Evolutionary conservation across 371 early-diverging fungal genomes (phyloP).

Genomic region (Rhizomucor miehei): DNA sequence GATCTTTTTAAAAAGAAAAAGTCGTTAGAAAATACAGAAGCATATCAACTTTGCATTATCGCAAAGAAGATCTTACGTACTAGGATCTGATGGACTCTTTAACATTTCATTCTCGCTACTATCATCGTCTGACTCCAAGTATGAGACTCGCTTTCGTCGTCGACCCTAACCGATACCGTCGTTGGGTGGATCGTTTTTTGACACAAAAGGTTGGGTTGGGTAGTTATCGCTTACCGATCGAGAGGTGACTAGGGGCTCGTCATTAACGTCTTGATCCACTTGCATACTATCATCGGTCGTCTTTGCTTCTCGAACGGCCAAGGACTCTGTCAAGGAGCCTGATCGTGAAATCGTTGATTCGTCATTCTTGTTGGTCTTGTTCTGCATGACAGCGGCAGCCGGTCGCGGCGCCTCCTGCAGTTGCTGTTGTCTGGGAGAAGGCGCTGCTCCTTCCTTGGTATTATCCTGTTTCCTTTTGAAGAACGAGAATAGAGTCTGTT

Average conservation of each 20-base stretch:
- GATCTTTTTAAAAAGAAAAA: too few relatives aligned
- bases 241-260: conserved; percentile 5
- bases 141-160: too few relatives aligned
- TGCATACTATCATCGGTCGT: conserved; percentile 25
- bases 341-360: neutral
- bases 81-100: neutral
- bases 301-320: conserved; percentile 8
- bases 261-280: conserved; percentile 38
- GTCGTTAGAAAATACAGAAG: too few relatives aligned
- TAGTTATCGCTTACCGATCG: too few relatives aligned
- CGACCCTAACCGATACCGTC: too few relatives aligned
- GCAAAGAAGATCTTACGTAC: too few relatives aligned
- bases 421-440: conserved; percentile 7
- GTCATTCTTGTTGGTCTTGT: neutral
- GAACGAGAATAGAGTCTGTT: conserved; percentile 39
- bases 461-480: conserved; percentile 25
- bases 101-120: neutral
- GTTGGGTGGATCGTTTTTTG: too few relatives aligned
- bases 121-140: neutral
- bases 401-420: neutral
- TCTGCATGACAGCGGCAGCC: too few relatives aligned
- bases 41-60: too few relatives aligned
- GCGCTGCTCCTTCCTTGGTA: conserved; percentile 1
- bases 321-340: conserved; percentile 6
- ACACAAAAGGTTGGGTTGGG: too few relatives aligned